Conservation (phyloP, 208 protist species). For the Strigomonas culicis region DNA sequence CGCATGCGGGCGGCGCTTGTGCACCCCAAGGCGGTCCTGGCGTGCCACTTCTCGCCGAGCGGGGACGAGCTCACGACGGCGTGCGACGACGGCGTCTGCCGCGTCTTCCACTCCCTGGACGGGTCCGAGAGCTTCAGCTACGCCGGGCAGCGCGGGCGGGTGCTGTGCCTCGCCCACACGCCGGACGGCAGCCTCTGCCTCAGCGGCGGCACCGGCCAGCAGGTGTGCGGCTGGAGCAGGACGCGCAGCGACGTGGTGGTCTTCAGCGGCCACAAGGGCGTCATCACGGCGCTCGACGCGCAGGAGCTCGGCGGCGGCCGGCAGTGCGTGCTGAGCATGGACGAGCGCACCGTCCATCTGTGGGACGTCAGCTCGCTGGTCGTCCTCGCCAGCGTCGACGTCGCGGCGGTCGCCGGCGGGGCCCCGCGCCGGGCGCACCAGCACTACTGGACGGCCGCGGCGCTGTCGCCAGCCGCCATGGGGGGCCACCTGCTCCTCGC, state of each 20-base stretch:
- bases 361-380: constrained; percentile 19
- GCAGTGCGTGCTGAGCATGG: constrained; percentile 19
- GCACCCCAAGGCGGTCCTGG: constrained; percentile 20
- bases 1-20: constrained; percentile 27
- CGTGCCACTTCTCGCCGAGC: constrained; percentile 20
- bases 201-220: constrained; percentile 4
- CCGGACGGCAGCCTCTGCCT: constrained; percentile 6
- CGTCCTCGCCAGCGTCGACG: constrained; percentile 12
- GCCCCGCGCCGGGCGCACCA: background rate
- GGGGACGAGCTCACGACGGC: constrained; percentile 20
- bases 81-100: constrained; percentile 26
- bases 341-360: constrained; percentile 22
- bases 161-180: constrained; percentile 16
- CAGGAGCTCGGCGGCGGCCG: constrained; percentile 6
- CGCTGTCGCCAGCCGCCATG: constrained; percentile 7
- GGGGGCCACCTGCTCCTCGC: constrained; percentile 14
- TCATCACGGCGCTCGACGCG: constrained; percentile 10
- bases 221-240: constrained; percentile 16
- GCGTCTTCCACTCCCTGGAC: constrained; percentile 18
- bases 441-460: constrained; percentile 18
- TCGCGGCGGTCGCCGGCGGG: constrained; percentile 1
- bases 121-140: constrained; percentile 9
- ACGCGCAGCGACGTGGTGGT: constrained; percentile 1
- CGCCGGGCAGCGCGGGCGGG: constrained; percentile 13
- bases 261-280: constrained; percentile 2